Percentiles rank a stretch among this genome's conserved stretches.
Conservation (phyloP, 495 filamentous ascomycete species). For the Geoglossum glabrum region DNA sequence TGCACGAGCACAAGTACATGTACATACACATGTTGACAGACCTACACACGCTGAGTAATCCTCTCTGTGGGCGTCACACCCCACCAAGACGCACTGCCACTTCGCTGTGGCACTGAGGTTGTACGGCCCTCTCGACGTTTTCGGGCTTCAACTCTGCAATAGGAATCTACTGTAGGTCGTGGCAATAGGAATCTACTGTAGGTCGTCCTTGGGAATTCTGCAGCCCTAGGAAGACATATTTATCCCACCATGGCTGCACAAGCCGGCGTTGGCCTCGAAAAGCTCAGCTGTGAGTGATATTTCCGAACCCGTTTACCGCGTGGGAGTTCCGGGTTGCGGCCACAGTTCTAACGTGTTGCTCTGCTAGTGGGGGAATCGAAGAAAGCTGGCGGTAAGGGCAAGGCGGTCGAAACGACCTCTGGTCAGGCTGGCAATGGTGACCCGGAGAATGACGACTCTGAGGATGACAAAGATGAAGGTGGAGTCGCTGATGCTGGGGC, state of each 20-base stretch:
- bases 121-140: neutral
- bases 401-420: neutral
- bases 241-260: constrained; percentile 4
- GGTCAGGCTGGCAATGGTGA: neutral
- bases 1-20: no score
- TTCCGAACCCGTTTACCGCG: no score
- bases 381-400: neutral
- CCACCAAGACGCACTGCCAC: neutral
- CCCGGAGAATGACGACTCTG: constrained; percentile 14
- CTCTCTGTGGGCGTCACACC: neutral
- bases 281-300: constrained; percentile 5
- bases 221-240: neutral
- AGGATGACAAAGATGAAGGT: constrained; percentile 27
- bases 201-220: neutral
- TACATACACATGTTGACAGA: no score
- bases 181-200: neutral
- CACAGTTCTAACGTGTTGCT: neutral
- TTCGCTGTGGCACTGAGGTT: neutral
- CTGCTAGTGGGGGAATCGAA: neutral
- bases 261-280: neutral
- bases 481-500: constrained; percentile 21
- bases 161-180: neutral
- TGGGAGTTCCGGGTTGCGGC: no score
- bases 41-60: neutral
- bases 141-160: neutral